phyloP scores from a whole-genome alignment of 2,329 filamentous ascomycete species.

The Chaetomiaceae sp. region DNA sequence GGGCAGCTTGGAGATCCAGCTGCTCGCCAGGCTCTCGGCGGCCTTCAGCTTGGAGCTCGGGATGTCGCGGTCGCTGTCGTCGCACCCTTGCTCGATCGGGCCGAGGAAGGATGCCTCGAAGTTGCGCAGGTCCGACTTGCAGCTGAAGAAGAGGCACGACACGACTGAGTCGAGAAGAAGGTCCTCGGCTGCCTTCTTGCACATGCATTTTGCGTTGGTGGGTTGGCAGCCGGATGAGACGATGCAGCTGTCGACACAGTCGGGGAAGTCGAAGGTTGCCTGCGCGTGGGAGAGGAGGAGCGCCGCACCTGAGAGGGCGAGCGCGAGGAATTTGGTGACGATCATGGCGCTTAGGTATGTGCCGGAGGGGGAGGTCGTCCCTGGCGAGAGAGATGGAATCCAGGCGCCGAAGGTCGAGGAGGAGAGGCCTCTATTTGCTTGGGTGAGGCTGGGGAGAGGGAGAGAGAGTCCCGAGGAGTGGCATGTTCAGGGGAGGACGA shows the following conservation, averaged over 20 bases:
- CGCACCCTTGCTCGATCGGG: constrained; percentile 33
- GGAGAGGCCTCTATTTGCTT: too few relatives aligned
- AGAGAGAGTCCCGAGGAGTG: too few relatives aligned
- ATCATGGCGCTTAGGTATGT: constrained; percentile 15
- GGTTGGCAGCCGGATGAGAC: constrained; percentile 32
- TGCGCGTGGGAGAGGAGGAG: constrained; percentile 8
- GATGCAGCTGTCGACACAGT: constrained; percentile 36
- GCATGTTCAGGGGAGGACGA: too few relatives aligned
- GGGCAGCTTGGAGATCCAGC: constrained; percentile 17
- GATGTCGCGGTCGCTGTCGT: constrained; percentile 29
- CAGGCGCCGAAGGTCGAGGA: background rate
- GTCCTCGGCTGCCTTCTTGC: constrained; percentile 31
- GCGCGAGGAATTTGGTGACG: constrained; percentile 2
- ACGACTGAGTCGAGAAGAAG: constrained; percentile 36
- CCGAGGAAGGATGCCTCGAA: constrained; percentile 32
- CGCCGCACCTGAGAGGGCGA: constrained; percentile 12
- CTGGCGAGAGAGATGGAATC: background rate
- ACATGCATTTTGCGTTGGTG: constrained; percentile 35
- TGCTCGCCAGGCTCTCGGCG: constrained; percentile 29
- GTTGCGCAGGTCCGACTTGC: constrained; percentile 29
- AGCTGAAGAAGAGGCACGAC: constrained; percentile 38
- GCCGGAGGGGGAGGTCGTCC: background rate
- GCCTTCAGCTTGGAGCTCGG: constrained; percentile 32
- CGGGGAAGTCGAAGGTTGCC: constrained; percentile 17
- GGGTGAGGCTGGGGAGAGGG: too few relatives aligned